These are phyloP conservation scores for Sugiyamaella grinbergsii DNA, from an alignment of 1,139 yeast species.

Conservation along the genomic window DNA sequence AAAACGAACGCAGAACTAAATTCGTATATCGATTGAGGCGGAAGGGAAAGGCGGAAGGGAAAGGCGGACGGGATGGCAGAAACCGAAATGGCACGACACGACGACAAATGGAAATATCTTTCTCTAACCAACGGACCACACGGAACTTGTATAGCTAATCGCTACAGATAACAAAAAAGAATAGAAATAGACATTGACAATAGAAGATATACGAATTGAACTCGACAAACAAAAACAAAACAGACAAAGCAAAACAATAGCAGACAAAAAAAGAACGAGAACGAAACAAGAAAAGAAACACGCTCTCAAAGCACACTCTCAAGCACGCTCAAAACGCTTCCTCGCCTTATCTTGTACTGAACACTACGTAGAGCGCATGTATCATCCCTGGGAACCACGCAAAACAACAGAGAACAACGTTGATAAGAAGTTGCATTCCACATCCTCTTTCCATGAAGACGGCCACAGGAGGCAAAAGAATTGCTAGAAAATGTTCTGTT, in stretches of 20 bases:
- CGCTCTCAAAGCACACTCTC: background rate
- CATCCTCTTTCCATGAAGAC: slow-evolving; percentile 74
- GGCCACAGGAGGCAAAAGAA: slow-evolving; percentile 73
- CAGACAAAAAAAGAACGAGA: background rate
- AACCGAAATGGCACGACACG: background rate
- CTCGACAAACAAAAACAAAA: too few species aligned
- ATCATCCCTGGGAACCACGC: slow-evolving; percentile 56
- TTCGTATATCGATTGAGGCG: background rate
- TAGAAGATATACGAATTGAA: background rate
- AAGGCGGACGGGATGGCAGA: background rate
- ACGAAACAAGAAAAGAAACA: background rate
- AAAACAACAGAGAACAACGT: slow-evolving; percentile 59
- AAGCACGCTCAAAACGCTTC: background rate
- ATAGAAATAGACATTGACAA: background rate
- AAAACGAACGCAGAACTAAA: too few species aligned
- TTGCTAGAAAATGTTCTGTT: too few species aligned
- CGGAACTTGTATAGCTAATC: too few species aligned
- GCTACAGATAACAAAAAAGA: background rate
- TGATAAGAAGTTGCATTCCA: slow-evolving; percentile 56
- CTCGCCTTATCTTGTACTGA: slow-evolving; percentile 8
- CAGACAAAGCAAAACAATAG: background rate
- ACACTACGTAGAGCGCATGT: slow-evolving; percentile 18
- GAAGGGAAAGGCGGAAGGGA: too few species aligned
- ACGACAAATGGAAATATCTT: too few species aligned
- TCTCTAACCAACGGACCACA: too few species aligned